These are phyloP conservation scores for Grosmannia serpens DNA, from an alignment of 2,329 filamentous ascomycete genomes.

Conservation along the genomic window DNA sequence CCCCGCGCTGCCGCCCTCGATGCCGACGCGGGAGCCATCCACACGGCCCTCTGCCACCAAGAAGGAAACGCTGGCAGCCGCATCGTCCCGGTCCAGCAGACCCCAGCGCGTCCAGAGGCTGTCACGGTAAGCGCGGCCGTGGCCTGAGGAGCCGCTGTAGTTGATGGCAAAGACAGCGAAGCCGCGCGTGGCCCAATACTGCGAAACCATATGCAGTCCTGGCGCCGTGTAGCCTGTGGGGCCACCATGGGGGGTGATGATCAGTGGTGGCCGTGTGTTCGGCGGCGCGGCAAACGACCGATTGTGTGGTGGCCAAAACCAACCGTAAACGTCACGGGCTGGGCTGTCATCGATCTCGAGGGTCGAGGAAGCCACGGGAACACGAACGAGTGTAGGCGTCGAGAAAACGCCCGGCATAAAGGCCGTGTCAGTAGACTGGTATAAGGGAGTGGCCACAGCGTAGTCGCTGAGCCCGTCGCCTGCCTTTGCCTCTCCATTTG, in stretches of 20 bases:
- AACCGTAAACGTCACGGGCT: constrained; percentile 27
- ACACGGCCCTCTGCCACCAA: constrained; percentile 19
- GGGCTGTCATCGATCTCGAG: constrained; percentile 5
- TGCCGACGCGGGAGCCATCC: constrained; percentile 6
- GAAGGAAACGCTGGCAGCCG: constrained; percentile 31
- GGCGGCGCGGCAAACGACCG: constrained; percentile 26
- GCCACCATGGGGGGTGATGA: constrained; percentile 39
- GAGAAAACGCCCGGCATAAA: constrained; percentile 24
- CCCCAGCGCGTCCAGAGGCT: constrained; percentile 39
- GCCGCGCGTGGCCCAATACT: constrained; percentile 43
- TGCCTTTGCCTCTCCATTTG: constrained; percentile 7
- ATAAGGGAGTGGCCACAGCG: constrained; percentile 13
- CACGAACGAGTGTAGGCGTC: constrained; percentile 18
- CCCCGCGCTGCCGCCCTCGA: constrained; percentile 34
- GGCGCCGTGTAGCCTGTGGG: constrained; percentile 32
- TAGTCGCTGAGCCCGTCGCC: background rate
- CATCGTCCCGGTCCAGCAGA: constrained; percentile 37
- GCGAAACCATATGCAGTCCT: constrained; percentile 30
- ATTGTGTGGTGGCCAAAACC: constrained; percentile 38
- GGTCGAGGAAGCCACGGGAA: constrained; percentile 5
- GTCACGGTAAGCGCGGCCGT: constrained; percentile 38
- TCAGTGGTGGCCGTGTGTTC: constrained; percentile 32
- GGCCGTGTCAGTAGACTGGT: constrained; percentile 21
- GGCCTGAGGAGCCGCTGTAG: constrained; percentile 39
- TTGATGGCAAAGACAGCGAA: constrained; percentile 40